Evolutionary conservation across 202 grass and related monocot genomes (phyloP).

Genomic region (Elaeis oleifera): DNA sequence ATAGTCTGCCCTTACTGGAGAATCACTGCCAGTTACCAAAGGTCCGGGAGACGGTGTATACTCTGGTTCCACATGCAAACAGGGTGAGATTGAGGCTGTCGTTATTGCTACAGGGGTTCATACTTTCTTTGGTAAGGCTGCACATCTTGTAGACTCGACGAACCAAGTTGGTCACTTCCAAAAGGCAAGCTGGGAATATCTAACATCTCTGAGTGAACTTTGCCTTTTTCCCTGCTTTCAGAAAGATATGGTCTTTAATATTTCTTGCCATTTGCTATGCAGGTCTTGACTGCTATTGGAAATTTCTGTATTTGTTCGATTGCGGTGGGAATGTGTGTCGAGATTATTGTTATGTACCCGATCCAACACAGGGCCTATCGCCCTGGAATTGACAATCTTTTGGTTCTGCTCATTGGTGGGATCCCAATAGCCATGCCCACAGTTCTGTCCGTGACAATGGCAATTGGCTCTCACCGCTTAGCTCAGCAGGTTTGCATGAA

Average conservation of each 20-base stretch:
- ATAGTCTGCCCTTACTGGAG: constrained; percentile 73
- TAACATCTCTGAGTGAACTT: no score
- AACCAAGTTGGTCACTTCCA: constrained; percentile 98
- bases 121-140: constrained; percentile 88
- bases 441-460: constrained; percentile 93
- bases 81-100: constrained; percentile 87
- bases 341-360: constrained; percentile 74
- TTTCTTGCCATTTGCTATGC: constrained; percentile 1
- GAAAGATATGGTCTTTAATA: no score
- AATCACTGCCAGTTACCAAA: constrained; percentile 79
- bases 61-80: constrained; percentile 87
- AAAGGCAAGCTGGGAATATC: constrained; percentile 41
- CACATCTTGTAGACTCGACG: constrained; percentile 83
- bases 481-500: constrained; percentile 54
- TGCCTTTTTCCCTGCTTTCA: constrained; percentile 3
- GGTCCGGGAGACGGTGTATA: constrained; percentile 81
- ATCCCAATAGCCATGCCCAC: constrained; percentile 97
- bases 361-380: constrained; percentile 71
- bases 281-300: constrained; percentile 81
- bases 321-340: constrained; percentile 68
- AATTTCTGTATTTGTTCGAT: constrained; percentile 93
- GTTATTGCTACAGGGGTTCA: constrained; percentile 87
- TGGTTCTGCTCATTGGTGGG: constrained; percentile 90
- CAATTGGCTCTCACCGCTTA: constrained; percentile 71
- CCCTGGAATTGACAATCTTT: constrained; percentile 80